Evolutionary conservation across 192 early-diverging fungal species (phyloP).

Genomic region (Fimicolochytrium jonesii): DNA sequence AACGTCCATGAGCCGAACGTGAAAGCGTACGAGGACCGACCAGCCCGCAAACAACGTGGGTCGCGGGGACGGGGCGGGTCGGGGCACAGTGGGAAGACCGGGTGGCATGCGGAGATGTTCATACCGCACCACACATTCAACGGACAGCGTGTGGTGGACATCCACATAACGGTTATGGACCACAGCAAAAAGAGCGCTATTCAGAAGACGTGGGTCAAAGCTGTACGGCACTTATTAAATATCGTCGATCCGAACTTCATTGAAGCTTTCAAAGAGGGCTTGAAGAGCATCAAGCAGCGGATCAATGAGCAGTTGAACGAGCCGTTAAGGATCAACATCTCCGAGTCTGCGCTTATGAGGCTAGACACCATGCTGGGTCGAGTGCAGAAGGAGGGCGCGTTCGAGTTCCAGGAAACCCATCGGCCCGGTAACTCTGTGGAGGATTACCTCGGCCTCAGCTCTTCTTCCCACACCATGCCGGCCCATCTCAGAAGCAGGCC

Average conservation of each 20-base stretch:
- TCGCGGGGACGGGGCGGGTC: background rate
- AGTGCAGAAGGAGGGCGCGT: conserved; percentile 19
- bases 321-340: conserved; percentile 26
- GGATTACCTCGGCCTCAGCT: background rate
- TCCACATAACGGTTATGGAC: background rate
- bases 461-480: background rate
- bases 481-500: background rate
- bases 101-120: conserved; percentile 9
- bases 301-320: conserved; percentile 21
- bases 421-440: conserved; percentile 3
- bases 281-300: conserved; percentile 26
- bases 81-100: background rate
- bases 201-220: conserved; percentile 13
- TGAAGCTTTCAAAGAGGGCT: conserved; percentile 21
- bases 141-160: conserved; percentile 5
- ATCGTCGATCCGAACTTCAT: conserved; percentile 13
- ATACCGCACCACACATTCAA: conserved; percentile 19
- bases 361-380: conserved; percentile 17
- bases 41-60: background rate
- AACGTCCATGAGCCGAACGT: conserved; percentile 11
- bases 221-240: conserved; percentile 19
- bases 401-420: background rate
- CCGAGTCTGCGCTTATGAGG: conserved; percentile 3
- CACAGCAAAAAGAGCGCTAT: conserved; percentile 10
- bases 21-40: background rate